Evolutionary conservation across 352 stramenopile genomes (phyloP), one percentile per base, ranked within the genome.

Genomic region (Phytopythium montanum): DNA sequence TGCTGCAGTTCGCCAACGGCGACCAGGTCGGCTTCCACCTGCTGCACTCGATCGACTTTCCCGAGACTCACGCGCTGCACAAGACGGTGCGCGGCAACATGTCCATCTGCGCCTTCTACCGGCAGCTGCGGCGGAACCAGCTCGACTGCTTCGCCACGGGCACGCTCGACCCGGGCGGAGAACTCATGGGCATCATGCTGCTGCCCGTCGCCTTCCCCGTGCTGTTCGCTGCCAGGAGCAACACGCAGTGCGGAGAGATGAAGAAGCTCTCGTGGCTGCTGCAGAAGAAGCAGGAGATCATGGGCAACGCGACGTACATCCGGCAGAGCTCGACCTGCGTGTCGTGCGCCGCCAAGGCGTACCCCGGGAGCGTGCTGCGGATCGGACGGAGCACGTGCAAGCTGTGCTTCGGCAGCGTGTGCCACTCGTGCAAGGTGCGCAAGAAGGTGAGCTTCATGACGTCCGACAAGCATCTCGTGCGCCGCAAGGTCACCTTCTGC

Each of bases 11-110:
- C 2, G 38, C 56, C 0, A 67, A 31, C 8, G 72, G 69, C 6
- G 75, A 79, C 28, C 61, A 73, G 2, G 38, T 84, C 0, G 74
- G 74, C 6, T 84, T 68, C 54, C 74, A 84, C 56, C 56, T 84
- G 61, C 23, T 72, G 21, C 68, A 75, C 41, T 72, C 69, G 3
- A 62, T 76, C 49, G 66, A 63, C 26, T 68, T 71, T 29, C 59
- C 66, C 1, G 55, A 70, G 28, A 70, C 63, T 0, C 55, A 61
- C 38, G 56, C 67, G 23, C 46, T 70, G 1, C 46, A 60, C 16
- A 58, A 64, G 34, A 54, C 54, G 7, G 31, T 75, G 13, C 68
- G 68, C 7, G 68, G 56, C 5, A 60, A 65, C 36, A 44, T 69
- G 42, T 72, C 68, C 8, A 56, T 70, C 18, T 73, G 68, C 42